phyloP scores from a whole-genome alignment of 2,329 filamentous ascomycete genomes.

The Sarocladium kiliense region DNA sequence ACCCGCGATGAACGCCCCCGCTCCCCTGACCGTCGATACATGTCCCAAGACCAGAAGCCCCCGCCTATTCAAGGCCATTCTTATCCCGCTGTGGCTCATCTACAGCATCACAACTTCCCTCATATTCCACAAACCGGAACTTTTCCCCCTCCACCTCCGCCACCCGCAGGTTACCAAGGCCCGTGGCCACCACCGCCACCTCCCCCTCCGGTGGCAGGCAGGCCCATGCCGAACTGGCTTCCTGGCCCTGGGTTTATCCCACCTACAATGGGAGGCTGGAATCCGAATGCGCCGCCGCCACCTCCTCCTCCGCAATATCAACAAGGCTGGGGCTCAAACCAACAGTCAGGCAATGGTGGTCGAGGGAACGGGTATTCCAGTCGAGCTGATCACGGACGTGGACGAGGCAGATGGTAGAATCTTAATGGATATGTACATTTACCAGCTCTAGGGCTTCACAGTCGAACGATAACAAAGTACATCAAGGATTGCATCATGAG shows the following conservation, averaged over 20 bases:
- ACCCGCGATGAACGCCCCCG: background rate
- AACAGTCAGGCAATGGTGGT: background rate
- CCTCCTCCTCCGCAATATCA: constrained; percentile 16
- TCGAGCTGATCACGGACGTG: constrained; percentile 26
- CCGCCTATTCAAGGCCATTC: constrained; percentile 3
- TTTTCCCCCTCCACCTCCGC: constrained; percentile 29
- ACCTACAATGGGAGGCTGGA: constrained; percentile 12
- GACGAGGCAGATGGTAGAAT: constrained; percentile 18
- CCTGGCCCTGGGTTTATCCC: constrained; percentile 10
- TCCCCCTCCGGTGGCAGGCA: constrained; percentile 17
- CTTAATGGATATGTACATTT: too few species aligned
- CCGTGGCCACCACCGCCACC: constrained; percentile 36
- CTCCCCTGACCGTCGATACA: background rate
- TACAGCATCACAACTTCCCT: constrained; percentile 16
- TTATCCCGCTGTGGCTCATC: constrained; percentile 20
- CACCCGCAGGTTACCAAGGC: constrained; percentile 32
- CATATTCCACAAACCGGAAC: constrained; percentile 19
- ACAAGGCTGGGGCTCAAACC: background rate
- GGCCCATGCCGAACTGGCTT: constrained; percentile 15
- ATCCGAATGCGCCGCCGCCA: constrained; percentile 10
- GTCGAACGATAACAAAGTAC: too few species aligned
- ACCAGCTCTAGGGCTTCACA: too few species aligned
- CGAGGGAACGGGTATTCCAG: constrained; percentile 8
- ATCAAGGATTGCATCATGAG: constrained; percentile 6
- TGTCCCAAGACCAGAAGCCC: background rate